Conservation (phyloP, 352 stramenopile species). For the Phytophthora pseudosyringae region DNA sequence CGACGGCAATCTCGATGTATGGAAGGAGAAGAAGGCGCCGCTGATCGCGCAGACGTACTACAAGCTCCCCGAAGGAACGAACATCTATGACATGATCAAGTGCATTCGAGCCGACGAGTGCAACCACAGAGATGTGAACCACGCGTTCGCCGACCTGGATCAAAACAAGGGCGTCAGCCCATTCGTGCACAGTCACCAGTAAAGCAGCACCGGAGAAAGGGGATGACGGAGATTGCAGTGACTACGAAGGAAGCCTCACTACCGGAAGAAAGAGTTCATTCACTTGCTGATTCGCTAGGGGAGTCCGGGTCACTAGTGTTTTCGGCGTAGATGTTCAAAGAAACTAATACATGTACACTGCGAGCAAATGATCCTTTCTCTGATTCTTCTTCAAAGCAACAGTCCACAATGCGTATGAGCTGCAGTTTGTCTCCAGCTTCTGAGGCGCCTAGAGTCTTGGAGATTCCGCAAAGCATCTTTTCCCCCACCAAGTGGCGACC, state of each 20-base stretch:
- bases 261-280: not conserved
- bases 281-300: not conserved
- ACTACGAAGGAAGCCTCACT: not conserved
- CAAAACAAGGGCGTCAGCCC: conserved; percentile 62
- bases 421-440: no score
- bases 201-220: not conserved
- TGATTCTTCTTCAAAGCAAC: no score
- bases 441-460: no score
- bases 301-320: not conserved
- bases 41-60: conserved; percentile 89
- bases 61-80: conserved; percentile 73
- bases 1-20: conserved; percentile 68
- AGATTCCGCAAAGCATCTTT: no score
- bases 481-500: no score
- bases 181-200: conserved; percentile 34
- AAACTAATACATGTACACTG: not conserved
- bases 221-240: not conserved
- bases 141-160: conserved; percentile 70
- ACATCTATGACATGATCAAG: conserved; percentile 83
- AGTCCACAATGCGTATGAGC: no score
- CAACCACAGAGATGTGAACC: conserved; percentile 91
- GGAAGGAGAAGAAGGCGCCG: conserved; percentile 66
- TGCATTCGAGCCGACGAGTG: conserved; percentile 88
- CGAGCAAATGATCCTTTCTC: not conserved
- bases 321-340: no score